A percentile compares a stretch with the other conserved stretches of the same genome.
Conservation (phyloP, 2,329 filamentous ascomycete genomes). For the Ramichloridium luteum region DNA sequence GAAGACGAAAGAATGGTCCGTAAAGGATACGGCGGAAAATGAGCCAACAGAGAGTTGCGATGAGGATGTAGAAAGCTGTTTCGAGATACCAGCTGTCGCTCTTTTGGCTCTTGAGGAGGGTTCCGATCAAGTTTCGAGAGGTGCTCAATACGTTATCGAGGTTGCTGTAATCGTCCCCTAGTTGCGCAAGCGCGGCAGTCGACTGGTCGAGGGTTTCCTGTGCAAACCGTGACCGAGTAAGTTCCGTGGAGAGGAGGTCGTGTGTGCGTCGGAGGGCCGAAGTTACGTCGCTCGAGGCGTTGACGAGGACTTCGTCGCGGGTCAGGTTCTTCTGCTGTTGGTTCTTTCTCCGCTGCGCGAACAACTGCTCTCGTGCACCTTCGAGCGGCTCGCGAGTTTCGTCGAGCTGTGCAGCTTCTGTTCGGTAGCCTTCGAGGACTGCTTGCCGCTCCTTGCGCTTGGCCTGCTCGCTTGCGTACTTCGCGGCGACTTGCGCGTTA, state of each 20-base stretch:
- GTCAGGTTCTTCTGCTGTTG: constrained; percentile 40
- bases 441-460: constrained; percentile 61
- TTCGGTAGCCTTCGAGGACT: constrained; percentile 11
- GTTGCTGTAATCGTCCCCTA: constrained; percentile 69
- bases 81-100: constrained; percentile 97
- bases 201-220: constrained; percentile 78
- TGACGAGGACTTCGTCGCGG: constrained; percentile 60
- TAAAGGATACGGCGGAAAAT: constrained; percentile 75
- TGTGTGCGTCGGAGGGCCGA: constrained; percentile 73
- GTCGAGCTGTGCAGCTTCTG: constrained; percentile 30
- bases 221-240: constrained; percentile 77
- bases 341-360: constrained; percentile 23
- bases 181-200: constrained; percentile 65
- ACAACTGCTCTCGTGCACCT: constrained; percentile 24
- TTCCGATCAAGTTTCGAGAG: constrained; percentile 62
- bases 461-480: constrained; percentile 59
- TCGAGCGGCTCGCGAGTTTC: constrained; percentile 14
- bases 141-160: constrained; percentile 66
- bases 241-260: constrained; percentile 70
- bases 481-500: constrained; percentile 68
- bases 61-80: constrained; percentile 72
- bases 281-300: constrained; percentile 74
- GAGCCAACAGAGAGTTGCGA: constrained; percentile 70
- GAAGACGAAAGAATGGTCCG: constrained; percentile 76
- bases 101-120: constrained; percentile 77